Evolutionary conservation across 495 filamentous ascomycete genomes (phyloP).

Genomic region (Hypoxylon rickii): DNA sequence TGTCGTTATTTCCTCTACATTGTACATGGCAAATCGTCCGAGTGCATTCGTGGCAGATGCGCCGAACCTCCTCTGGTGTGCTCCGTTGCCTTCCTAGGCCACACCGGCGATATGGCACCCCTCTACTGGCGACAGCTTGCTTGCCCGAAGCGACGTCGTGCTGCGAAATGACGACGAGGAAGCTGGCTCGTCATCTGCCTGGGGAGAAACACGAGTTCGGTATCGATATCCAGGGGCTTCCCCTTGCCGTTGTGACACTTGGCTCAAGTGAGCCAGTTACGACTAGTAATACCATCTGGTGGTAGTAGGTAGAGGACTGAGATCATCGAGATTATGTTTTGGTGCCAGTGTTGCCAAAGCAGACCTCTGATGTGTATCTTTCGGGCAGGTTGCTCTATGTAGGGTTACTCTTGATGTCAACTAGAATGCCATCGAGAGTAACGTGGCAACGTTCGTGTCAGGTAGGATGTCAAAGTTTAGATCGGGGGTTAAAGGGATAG

Average conservation of each 20-base stretch:
- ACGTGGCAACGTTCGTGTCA: too few species aligned
- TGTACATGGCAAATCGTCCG: background rate
- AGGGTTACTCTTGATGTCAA: background rate
- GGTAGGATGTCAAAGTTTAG: too few species aligned
- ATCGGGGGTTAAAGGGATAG: too few species aligned
- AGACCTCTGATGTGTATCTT: background rate
- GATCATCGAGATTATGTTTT: background rate
- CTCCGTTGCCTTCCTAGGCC: background rate
- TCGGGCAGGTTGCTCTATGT: background rate
- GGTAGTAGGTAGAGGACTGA: background rate
- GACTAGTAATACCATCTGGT: too few species aligned
- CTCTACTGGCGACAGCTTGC: constrained; percentile 1
- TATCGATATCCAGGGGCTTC: background rate
- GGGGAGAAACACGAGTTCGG: constrained; percentile 5
- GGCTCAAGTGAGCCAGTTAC: background rate
- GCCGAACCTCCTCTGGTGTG: background rate
- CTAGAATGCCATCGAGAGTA: too few species aligned
- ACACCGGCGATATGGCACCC: background rate
- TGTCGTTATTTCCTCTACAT: constrained; percentile 8
- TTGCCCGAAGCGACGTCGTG: background rate
- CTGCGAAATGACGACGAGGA: constrained; percentile 1
- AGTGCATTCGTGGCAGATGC: constrained; percentile 1
- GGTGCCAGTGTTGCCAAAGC: background rate
- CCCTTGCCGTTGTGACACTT: background rate
- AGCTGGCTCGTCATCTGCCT: background rate